Evolutionary conservation across 768 basidiomycete genomes (phyloP).

Genomic region (Suillus cothurnatus): DNA sequence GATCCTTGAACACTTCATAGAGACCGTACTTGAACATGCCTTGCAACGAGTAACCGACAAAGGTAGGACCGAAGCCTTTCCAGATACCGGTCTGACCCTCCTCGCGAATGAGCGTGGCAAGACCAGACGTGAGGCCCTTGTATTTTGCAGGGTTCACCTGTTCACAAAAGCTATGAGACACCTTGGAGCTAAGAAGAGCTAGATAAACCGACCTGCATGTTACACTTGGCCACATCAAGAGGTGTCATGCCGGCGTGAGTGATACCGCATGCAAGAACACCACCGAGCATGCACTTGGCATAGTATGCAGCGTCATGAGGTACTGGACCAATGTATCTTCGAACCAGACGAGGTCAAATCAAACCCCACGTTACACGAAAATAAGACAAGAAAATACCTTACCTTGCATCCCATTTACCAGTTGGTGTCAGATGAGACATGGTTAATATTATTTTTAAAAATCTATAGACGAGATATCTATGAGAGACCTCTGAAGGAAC

Average conservation of each 20-base stretch:
- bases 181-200: background rate
- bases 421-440: slow-evolving; percentile 55
- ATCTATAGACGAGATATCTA: background rate
- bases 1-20: slow-evolving; percentile 96
- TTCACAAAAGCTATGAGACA: background rate
- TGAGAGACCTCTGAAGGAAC: background rate
- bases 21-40: slow-evolving; percentile 99
- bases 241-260: slow-evolving; percentile 90
- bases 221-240: slow-evolving; percentile 87
- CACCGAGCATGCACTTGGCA: slow-evolving; percentile 85
- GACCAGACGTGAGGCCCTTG: slow-evolving; percentile 60
- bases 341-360: slow-evolving; percentile 12
- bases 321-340: slow-evolving; percentile 68
- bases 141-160: slow-evolving; percentile 81
- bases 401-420: slow-evolving; percentile 81
- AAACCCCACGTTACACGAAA: background rate
- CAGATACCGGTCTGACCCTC: slow-evolving; percentile 87
- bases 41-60: slow-evolving; percentile 93
- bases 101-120: slow-evolving; percentile 71
- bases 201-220: slow-evolving; percentile 72
- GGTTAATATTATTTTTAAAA: slow-evolving; percentile 30
- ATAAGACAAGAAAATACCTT: slow-evolving; percentile 12
- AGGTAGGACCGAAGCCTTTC: slow-evolving; percentile 93
- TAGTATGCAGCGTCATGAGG: slow-evolving; percentile 79
- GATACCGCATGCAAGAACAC: slow-evolving; percentile 83